phyloP scores from a whole-genome alignment of 176 grass and related monocot species.

The Triticum turgidum region DNA sequence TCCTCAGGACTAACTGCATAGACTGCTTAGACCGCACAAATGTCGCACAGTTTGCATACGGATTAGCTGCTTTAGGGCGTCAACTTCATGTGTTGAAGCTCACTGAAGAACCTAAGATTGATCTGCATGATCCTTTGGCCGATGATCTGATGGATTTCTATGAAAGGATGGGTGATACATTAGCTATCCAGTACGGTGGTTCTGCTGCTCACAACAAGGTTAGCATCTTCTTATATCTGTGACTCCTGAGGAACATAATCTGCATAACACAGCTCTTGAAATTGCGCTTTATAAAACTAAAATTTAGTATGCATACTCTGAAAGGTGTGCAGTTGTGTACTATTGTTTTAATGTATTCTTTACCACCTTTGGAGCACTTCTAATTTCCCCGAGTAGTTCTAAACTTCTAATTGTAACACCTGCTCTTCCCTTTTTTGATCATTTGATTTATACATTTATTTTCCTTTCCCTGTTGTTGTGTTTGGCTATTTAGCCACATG shows the following conservation, averaged over 20 bases:
- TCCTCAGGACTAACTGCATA: conserved; percentile 97
- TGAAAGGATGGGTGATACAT: conserved; percentile 93
- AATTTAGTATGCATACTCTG: conserved; percentile 1
- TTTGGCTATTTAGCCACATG: background rate
- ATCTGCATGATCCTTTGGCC: conserved; percentile 67
- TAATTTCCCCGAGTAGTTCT: background rate
- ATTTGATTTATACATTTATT: background rate
- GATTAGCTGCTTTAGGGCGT: conserved; percentile 75
- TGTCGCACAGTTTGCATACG: conserved; percentile 92
- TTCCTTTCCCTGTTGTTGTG: background rate
- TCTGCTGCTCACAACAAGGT: conserved; percentile 99
- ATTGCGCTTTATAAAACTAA: background rate
- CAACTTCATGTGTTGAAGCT: conserved; percentile 75
- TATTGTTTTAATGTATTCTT: conserved; percentile 10
- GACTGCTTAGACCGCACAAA: conserved; percentile 99
- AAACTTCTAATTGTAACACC: background rate
- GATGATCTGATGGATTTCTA: conserved; percentile 87
- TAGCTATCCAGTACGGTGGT: conserved; percentile 84
- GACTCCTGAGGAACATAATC: conserved; percentile 9
- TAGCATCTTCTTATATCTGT: conserved; percentile 22
- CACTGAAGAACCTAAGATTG: conserved; percentile 58
- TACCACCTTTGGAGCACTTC: background rate
- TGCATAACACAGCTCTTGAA: conserved; percentile 18
- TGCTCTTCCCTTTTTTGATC: background rate
- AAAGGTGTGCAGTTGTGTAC: background rate